Percentiles rank a stretch among this genome's conserved stretches.
Evolutionary conservation across 2,329 filamentous ascomycete genomes (phyloP).

Genomic region (Trichoderma koningiopsis): DNA sequence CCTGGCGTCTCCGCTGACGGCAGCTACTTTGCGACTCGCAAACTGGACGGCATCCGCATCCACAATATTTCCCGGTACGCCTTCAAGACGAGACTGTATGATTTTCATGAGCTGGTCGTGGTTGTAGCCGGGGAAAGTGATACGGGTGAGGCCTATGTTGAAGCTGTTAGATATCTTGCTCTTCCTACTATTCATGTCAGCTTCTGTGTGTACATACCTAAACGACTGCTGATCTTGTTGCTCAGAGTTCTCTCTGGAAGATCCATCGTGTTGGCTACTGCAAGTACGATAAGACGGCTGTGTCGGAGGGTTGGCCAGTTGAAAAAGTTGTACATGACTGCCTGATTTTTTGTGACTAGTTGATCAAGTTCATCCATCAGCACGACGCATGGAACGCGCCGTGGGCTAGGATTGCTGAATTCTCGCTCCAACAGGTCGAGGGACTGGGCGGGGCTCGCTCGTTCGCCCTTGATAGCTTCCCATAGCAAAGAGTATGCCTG

Average conservation of each 20-base stretch:
- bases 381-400: constrained; percentile 91
- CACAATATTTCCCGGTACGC: constrained; percentile 85
- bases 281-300: constrained; percentile 90
- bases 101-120: constrained; percentile 97
- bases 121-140: constrained; percentile 96
- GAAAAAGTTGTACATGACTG: constrained; percentile 99
- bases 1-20: constrained; percentile 90
- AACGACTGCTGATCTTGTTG: constrained; percentile 95
- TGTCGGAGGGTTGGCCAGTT: constrained; percentile 95
- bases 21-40: constrained; percentile 92
- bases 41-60: constrained; percentile 94
- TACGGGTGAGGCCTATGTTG: constrained; percentile 71
- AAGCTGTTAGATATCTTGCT: background rate
- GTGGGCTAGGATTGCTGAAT: constrained; percentile 87
- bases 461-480: constrained; percentile 92
- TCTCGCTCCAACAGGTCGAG: constrained; percentile 88
- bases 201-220: constrained; percentile 49
- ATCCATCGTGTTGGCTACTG: constrained; percentile 99
- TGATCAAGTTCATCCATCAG: constrained; percentile 99
- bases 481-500: constrained; percentile 94
- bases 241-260: constrained; percentile 91
- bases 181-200: background rate
- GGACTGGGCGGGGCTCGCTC: constrained; percentile 88
- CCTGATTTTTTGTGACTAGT: constrained; percentile 95
- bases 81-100: constrained; percentile 88